These are phyloP conservation scores for Colletotrichum sublineola DNA, from an alignment of 2,329 filamentous ascomycete species.

Conservation along the genomic window DNA sequence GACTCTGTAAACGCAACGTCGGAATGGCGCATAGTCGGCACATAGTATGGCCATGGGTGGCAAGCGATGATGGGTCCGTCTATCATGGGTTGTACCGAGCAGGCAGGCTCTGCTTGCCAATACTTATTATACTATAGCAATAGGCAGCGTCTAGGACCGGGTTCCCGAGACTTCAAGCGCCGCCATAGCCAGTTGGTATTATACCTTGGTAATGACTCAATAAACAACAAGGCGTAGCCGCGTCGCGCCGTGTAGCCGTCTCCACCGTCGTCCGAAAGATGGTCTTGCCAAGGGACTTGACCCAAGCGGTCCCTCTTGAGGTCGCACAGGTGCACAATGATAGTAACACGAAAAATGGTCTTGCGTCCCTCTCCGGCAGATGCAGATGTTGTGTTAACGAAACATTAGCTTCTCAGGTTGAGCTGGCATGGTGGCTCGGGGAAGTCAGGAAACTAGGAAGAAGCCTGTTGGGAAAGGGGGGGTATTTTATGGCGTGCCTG, in stretches of 20 bases:
- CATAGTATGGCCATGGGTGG: slow-evolving; percentile 19
- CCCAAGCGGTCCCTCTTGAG: too few species aligned
- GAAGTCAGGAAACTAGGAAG: slow-evolving; percentile 12
- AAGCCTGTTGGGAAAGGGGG: slow-evolving; percentile 15
- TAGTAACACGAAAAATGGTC: neutral
- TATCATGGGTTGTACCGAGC: neutral
- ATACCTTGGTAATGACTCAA: slow-evolving; percentile 31
- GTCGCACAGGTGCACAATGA: too few species aligned
- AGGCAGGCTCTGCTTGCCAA: slow-evolving; percentile 15
- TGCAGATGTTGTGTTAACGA: neutral
- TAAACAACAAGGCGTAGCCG: slow-evolving; percentile 35
- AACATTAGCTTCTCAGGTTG: neutral
- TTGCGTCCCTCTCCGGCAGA: neutral
- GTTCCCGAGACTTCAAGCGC: slow-evolving; percentile 8
- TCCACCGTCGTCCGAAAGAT: neutral
- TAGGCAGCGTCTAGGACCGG: slow-evolving; percentile 16
- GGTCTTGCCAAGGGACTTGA: neutral
- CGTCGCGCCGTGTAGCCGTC: slow-evolving; percentile 27
- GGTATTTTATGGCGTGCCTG: neutral
- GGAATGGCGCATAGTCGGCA: neutral
- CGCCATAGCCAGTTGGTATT: slow-evolving; percentile 11
- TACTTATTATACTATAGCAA: neutral
- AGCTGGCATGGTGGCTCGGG: neutral
- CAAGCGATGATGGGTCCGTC: neutral
- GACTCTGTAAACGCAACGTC: neutral